Base-by-base conservation (phyloP, 768 basidiomycete species). In the Dictyophora rubrovolvata region DNA sequence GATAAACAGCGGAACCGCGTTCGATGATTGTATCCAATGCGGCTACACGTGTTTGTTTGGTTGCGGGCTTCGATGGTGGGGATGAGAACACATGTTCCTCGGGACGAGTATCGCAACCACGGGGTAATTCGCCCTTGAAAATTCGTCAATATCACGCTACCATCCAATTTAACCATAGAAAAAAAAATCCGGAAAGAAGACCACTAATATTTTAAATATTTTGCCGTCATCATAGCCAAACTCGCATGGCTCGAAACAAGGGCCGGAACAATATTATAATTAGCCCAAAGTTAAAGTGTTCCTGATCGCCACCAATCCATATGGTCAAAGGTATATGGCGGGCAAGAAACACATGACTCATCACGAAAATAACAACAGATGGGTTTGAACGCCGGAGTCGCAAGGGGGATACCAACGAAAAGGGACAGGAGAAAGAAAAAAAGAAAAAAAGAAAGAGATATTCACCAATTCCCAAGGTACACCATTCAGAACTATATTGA, bases 21-120 rank as follows among this genome's bases (percentile, higher is more conserved):
- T 89, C 87, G 60, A 69, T 84, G 70, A 90, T 89, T 42, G 87
- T 88, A 69, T 85, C 87, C 56, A 88, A 28, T 9, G 37, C 69
- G 86, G 86, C 63, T 60, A 61, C 9, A 63, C 60, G 67, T 82
- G 79, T 14, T 18, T 23, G n/a, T 21, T 56, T 59, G 7, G 33
- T 5, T 16, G 57, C 48, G n/a, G 22, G 48, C 22, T 48, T 47
- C 16, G 49, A 48, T 23, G 57, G 57, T 23, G 57, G 57, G 1
- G 57, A 33, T 20, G 57, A 52, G 33, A 59, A 59, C 28, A 59
- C 57, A 37, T 59, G 57, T 17, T 59, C 57, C 10, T 59, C 18
- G 1, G 57, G 57, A 2, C 57, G 57, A 34, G 36, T 35, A 46
- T 59, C 49, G 22, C 57, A 59, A 11, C 57, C 57, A 23, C 57